Evolutionary conservation across 257 asterid genomes (phyloP), one percentile per base, ranked within the genome.

Genomic region (Gynochthodes officinalis): DNA sequence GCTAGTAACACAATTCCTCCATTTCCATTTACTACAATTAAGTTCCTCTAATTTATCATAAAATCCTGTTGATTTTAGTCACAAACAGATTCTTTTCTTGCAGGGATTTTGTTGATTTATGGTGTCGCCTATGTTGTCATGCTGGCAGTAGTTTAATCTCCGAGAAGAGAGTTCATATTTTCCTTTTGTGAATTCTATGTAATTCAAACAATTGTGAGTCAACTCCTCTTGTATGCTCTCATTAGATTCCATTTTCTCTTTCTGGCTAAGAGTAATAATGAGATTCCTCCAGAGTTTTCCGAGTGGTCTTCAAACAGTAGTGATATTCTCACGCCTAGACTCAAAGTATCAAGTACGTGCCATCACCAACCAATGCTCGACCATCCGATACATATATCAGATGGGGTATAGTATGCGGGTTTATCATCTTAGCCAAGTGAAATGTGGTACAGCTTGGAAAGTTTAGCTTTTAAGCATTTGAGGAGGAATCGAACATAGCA

Each of bases 91-190:
- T 70, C 35, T 62, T 73, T 32, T 64, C 65, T 66, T 78, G 81
- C 84, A 92, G 96, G 89, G 73, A 21, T 75, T 74, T 37, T 79
- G 53, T 54, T 70, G 43, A 77, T 80, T 39, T 62, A 55, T 44
- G 69, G 73, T 28, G 39, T 82, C 82, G 82, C 75, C 35, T 75
- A 60, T 81, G 69, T 83, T 79, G 39, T 76, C 80, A 28, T 77
- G 32, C n/a, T 78, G 73, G 81, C 77, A 52, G 70, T 73, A 28
- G 57, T 79, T 83, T 86, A 78, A 80, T 57, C 73, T 76, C 80
- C 33, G 60, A 6, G 48, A 54, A 50, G 23, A 27, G 30, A 44
- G 18, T 44, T 30, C 52, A 44, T 43, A 15, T 37, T 28, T 35
- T 62, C 39, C 69, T 68, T 71, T 49, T 74, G 79, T 73, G 68